Evolutionary conservation across 139 green algal species (phyloP).

Genomic region (Protoeuglena noctilucae): DNA sequence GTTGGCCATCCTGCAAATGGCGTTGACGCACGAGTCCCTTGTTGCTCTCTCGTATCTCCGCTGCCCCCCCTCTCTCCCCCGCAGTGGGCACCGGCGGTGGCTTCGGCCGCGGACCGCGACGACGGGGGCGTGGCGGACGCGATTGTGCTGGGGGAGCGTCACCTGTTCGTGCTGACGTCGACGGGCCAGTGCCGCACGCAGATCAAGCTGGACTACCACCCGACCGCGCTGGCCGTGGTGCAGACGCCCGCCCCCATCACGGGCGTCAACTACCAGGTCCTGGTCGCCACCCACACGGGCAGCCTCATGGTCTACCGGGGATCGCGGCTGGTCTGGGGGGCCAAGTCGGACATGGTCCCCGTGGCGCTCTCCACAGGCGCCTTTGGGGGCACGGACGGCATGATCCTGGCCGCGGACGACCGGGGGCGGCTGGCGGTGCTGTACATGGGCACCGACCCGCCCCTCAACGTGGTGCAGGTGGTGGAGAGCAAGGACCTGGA

Average conservation of each 20-base stretch:
- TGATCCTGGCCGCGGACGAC: slow-evolving; percentile 29
- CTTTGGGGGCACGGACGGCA: slow-evolving; percentile 19
- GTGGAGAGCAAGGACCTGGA: slow-evolving; percentile 24
- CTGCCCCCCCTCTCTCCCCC: too few relatives aligned
- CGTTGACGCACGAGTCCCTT: too few relatives aligned
- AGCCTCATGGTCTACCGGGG: slow-evolving; percentile 35
- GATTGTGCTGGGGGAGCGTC: slow-evolving; percentile 33
- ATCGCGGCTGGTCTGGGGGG: slow-evolving; percentile 28
- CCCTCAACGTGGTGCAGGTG: slow-evolving; percentile 16
- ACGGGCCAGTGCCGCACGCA: slow-evolving; percentile 19
- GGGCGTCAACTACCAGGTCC: background rate
- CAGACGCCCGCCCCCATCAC: background rate
- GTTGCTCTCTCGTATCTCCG: too few relatives aligned
- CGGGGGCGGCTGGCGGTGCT: slow-evolving; percentile 16
- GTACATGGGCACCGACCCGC: slow-evolving; percentile 44
- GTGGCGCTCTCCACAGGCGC: slow-evolving; percentile 23
- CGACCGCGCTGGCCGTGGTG: slow-evolving; percentile 1
- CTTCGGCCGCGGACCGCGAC: too few relatives aligned
- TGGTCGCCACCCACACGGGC: slow-evolving; percentile 34
- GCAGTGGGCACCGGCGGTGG: too few relatives aligned
- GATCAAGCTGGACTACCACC: slow-evolving; percentile 42
- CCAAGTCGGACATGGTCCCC: slow-evolving; percentile 23
- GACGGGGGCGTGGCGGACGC: slow-evolving; percentile 1
- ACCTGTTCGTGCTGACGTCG: slow-evolving; percentile 26
- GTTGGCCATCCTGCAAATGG: too few relatives aligned